Conservation (phyloP, 768 basidiomycete species). For the Panus rudis region DNA sequence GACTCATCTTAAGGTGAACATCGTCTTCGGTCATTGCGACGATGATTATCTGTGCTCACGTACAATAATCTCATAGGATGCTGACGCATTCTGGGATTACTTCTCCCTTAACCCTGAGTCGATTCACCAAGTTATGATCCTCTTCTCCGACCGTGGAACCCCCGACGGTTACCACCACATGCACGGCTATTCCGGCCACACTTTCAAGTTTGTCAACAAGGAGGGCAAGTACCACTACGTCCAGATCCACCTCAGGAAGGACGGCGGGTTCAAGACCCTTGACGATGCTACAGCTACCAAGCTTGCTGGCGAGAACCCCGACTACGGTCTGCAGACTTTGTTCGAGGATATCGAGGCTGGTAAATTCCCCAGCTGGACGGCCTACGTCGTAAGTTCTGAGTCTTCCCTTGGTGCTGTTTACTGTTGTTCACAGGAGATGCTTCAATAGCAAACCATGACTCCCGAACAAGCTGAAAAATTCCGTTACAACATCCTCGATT, state of each 20-base stretch:
- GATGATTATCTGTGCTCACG: slow-evolving; percentile 8
- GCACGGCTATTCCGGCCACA: slow-evolving; percentile 94
- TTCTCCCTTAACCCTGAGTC: slow-evolving; percentile 84
- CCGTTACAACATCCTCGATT: slow-evolving; percentile 85
- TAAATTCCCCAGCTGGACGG: slow-evolving; percentile 81
- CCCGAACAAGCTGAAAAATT: slow-evolving; percentile 84
- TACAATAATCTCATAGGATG: slow-evolving; percentile 21
- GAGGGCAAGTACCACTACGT: slow-evolving; percentile 82
- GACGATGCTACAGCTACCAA: slow-evolving; percentile 56
- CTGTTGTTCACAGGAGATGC: too few species aligned
- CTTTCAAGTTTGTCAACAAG: slow-evolving; percentile 80
- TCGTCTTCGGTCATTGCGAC: slow-evolving; percentile 82
- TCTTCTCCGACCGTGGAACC: slow-evolving; percentile 93
- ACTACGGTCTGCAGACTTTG: slow-evolving; percentile 74
- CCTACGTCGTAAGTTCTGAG: slow-evolving; percentile 59
- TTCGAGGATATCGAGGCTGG: slow-evolving; percentile 79
- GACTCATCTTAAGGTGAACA: slow-evolving; percentile 83
- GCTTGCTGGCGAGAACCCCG: slow-evolving; percentile 70
- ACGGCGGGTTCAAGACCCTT: slow-evolving; percentile 82
- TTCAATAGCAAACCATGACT: slow-evolving; percentile 81
- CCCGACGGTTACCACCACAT: slow-evolving; percentile 81
- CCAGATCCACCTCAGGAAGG: slow-evolving; percentile 75
- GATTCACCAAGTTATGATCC: slow-evolving; percentile 82
- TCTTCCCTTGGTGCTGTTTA: too few species aligned
- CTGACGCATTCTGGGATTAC: slow-evolving; percentile 59